phyloP scores from a whole-genome alignment of 2,329 filamentous ascomycete species.

The Akanthomyces dipterigenus region DNA sequence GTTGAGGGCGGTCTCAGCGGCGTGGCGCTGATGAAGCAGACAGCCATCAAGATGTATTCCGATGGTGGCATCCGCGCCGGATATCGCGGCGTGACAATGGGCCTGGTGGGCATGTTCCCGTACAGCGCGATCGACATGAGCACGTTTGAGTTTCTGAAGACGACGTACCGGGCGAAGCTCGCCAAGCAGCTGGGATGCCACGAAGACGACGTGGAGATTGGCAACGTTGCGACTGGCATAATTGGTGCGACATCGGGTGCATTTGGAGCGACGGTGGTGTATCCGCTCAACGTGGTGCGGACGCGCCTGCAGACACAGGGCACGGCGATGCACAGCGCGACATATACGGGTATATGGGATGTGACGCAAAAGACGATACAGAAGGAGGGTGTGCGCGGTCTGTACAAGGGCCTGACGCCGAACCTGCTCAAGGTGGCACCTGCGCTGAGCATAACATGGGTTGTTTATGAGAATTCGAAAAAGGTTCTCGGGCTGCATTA shows the following conservation, averaged over 20 bases:
- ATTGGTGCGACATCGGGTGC: conserved; percentile 91
- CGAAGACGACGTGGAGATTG: conserved; percentile 76
- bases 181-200: conserved; percentile 63
- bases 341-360: conserved; percentile 86
- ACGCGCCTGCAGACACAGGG: conserved; percentile 92
- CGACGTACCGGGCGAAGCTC: conserved; percentile 61
- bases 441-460: conserved; percentile 89
- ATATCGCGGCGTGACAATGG: conserved; percentile 91
- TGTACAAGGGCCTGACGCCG: conserved; percentile 93
- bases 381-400: conserved; percentile 73
- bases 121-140: conserved; percentile 96
- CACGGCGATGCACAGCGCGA: conserved; percentile 81
- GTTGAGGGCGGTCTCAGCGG: conserved; percentile 79
- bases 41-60: conserved; percentile 78
- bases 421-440: conserved; percentile 95
- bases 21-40: conserved; percentile 73
- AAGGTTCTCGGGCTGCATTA: conserved; percentile 52
- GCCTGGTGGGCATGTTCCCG: conserved; percentile 92
- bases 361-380: conserved; percentile 77
- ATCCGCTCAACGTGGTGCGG: conserved; percentile 87
- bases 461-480: conserved; percentile 90
- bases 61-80: conserved; percentile 68
- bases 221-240: conserved; percentile 75
- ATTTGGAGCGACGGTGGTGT: conserved; percentile 87
- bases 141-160: conserved; percentile 90